These are phyloP conservation scores for Melampsora americana DNA, from an alignment of 1,284 basidiomycete species.

Conservation along the genomic window DNA sequence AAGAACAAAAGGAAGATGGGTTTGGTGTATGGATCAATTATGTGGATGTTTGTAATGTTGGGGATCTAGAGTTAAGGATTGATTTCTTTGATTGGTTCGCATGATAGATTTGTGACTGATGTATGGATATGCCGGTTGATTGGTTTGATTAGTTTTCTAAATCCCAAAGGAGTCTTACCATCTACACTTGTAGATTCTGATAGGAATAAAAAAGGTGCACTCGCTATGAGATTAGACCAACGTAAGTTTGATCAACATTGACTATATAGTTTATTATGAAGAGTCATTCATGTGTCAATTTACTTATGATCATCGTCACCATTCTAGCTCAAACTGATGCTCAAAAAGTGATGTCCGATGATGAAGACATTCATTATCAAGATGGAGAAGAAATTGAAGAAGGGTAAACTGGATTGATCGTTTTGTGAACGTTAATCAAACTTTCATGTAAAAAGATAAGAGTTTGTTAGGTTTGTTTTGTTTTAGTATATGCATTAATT, in stretches of 20 bases:
- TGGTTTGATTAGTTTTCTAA: constrained; percentile 7
- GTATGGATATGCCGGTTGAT: background rate
- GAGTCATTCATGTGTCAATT: no score
- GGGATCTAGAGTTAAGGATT: constrained; percentile 28
- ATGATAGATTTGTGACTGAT: background rate
- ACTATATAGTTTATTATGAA: no score
- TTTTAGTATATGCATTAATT: no score
- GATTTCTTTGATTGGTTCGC: background rate
- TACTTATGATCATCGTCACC: no score
- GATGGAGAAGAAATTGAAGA: no score
- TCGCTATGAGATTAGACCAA: background rate
- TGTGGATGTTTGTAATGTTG: constrained; percentile 34
- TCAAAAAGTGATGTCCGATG: background rate
- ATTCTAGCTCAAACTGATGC: background rate
- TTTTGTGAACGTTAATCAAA: no score
- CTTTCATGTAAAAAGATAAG: no score
- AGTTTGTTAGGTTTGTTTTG: no score
- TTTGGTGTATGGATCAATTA: constrained; percentile 43
- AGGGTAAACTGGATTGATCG: no score
- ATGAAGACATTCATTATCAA: background rate
- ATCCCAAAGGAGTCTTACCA: constrained; percentile 10
- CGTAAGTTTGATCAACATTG: background rate
- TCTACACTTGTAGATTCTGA: background rate
- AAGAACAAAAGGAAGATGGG: constrained; percentile 10
- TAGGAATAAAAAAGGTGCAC: no score